Evolutionary conservation across 306 rosid species (phyloP), one percentile per base, ranked within the genome.

Genomic region (Geum urbanum): DNA sequence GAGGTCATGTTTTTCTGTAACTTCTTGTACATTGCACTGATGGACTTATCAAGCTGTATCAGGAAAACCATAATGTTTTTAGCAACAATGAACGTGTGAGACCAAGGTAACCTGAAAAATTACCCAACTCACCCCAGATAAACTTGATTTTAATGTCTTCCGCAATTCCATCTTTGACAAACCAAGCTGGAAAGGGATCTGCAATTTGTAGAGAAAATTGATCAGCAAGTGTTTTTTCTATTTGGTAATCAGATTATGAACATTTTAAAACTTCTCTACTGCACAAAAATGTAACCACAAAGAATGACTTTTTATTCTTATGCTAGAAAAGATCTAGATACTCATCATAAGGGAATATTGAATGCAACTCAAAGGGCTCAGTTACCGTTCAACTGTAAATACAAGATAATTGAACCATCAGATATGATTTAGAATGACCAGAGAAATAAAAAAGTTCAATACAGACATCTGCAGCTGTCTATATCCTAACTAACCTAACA

Each of bases 131-230:
- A 94, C 99, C 86, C 97, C 99, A 14, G 96, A 81, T 78, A 94
- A 87, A 73, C 97, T 91, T 46, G 95, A 77, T 78, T 89, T 94
- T 72, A 91, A 74, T 82, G 76, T 82, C 89, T 94, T 94, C 72
- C 99, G 94, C 10, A 94, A 81, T 80, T 94, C 99, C 76, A 53
- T 71, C 81, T 90, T 94, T 53, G 99, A 87, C 82, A 91, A 77
- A 62, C 97, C 97, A 69, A 88, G 84, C 85, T 94, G 99, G 90
- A 84, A 91, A 76, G 96, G 97, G 70, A 94, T 87, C 99, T 91
- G 90, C 77, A 92, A 81, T 76, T 72, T 72, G 66, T 14, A 50
- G 24, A 82, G 47, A 19, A 67, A 75, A 71, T 74, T 61, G 66
- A 65, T 10, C 55, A 45, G 50, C 9, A 39, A 60, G 67, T 22